phyloP scores from a whole-genome alignment of 2,329 filamentous ascomycete species.

The Hawksworthiomyces lignivorus region DNA sequence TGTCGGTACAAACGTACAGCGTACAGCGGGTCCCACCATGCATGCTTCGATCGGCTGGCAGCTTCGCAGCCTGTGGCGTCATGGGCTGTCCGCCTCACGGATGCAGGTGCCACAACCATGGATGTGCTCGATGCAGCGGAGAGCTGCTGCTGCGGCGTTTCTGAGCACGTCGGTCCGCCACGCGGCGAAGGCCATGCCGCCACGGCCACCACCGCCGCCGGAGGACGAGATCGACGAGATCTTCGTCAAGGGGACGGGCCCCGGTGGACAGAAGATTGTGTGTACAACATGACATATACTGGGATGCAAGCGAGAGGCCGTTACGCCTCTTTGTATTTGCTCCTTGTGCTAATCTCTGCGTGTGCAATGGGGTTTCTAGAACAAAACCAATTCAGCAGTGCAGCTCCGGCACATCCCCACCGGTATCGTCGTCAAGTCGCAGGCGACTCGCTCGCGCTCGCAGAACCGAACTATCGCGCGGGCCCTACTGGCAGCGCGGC shows the following conservation, averaged over 20 bases:
- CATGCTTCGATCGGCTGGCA: no score
- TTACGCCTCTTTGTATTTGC: no score
- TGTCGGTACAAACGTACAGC: no score
- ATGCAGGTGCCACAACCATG: no score
- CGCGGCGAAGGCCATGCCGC: constrained; percentile 58
- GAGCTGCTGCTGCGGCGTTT: no score
- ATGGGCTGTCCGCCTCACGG: no score
- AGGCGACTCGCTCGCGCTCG: constrained; percentile 77
- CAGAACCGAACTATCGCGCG: constrained; percentile 86
- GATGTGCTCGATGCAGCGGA: no score
- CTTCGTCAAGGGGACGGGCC: constrained; percentile 86
- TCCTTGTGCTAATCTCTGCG: no score
- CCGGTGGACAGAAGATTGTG: constrained; percentile 93
- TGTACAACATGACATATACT: no score
- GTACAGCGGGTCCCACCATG: no score
- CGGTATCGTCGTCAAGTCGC: constrained; percentile 87
- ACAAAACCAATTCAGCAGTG: constrained; percentile 94
- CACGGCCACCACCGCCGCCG: constrained; percentile 62
- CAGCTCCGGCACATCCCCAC: constrained; percentile 87
- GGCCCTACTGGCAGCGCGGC: constrained; percentile 63
- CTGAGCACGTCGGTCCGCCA: not conserved
- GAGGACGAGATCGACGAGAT: constrained; percentile 75
- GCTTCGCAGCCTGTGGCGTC: no score
- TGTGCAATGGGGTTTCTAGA: constrained; percentile 37
- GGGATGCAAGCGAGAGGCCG: no score